Evolutionary conservation across 2,329 filamentous ascomycete species (phyloP).

Genomic region (Fusarium nurragi): DNA sequence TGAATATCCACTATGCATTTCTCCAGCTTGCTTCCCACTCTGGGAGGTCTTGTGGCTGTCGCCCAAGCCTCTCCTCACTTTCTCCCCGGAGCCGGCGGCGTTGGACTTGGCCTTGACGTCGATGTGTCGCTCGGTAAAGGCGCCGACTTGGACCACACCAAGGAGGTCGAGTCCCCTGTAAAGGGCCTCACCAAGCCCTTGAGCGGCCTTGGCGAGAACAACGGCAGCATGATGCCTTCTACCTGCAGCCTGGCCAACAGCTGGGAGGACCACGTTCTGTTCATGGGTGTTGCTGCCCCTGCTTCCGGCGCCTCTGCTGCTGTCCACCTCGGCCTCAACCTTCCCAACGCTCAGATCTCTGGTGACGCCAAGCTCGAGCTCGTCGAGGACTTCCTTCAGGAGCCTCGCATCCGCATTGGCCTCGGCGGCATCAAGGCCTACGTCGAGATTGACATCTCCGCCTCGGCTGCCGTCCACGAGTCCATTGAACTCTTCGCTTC

Average conservation of each 20-base stretch:
- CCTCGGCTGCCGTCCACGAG: slow-evolving; percentile 59
- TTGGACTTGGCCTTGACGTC: not conserved
- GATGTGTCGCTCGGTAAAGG: too few species aligned
- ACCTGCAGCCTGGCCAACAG: slow-evolving; percentile 23
- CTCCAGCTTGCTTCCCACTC: slow-evolving; percentile 24
- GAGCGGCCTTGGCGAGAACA: not conserved
- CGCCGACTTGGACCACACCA: not conserved
- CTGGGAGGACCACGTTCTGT: slow-evolving; percentile 30
- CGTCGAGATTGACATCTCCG: slow-evolving; percentile 58
- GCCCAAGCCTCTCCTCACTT: slow-evolving; percentile 35
- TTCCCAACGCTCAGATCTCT: slow-evolving; percentile 53
- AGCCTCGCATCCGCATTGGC: slow-evolving; percentile 56
- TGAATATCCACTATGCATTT: slow-evolving; percentile 25
- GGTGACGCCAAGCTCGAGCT: slow-evolving; percentile 59
- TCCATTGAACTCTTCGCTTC: slow-evolving; percentile 60
- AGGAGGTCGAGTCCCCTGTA: not conserved
- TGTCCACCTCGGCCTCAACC: slow-evolving; percentile 39
- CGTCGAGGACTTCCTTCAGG: slow-evolving; percentile 51
- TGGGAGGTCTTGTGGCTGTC: slow-evolving; percentile 33
- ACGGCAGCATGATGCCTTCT: not conserved
- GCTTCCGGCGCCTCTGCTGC: slow-evolving; percentile 28
- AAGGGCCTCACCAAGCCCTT: not conserved
- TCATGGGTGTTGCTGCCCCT: slow-evolving; percentile 31
- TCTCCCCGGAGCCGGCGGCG: slow-evolving; percentile 2
- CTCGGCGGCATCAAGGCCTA: slow-evolving; percentile 63